Conservation (phyloP, 2,329 filamentous ascomycete genomes). For the Pseudogymnoascus sp. region DNA sequence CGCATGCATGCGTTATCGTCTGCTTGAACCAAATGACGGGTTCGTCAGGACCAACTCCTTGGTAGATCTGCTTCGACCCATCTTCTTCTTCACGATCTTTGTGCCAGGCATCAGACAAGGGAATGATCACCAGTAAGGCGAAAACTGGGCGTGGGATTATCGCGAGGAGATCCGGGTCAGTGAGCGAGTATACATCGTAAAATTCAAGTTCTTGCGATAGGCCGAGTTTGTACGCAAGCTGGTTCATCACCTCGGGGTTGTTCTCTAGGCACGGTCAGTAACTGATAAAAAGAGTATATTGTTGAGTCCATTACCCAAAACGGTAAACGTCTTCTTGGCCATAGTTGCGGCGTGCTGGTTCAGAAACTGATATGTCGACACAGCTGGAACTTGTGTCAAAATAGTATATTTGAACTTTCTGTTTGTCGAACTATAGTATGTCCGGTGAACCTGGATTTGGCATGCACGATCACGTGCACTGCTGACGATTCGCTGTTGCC, state of each 20-base stretch:
- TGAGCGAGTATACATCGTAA: constrained; percentile 87
- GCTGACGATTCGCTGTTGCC: background rate
- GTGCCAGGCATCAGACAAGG: constrained; percentile 73
- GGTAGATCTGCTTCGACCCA: constrained; percentile 52
- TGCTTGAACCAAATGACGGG: constrained; percentile 90
- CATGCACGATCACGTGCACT: background rate
- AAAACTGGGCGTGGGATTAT: constrained; percentile 82
- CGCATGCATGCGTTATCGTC: constrained; percentile 90
- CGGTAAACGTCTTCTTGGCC: background rate
- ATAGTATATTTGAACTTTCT: background rate
- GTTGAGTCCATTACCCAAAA: background rate
- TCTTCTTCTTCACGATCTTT: constrained; percentile 68
- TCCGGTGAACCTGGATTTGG: background rate
- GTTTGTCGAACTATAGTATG: background rate
- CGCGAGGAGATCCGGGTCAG: constrained; percentile 75
- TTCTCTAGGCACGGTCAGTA: constrained; percentile 21
- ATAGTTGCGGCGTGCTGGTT: background rate
- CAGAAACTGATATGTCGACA: background rate
- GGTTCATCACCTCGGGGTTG: constrained; percentile 83
- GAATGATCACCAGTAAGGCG: constrained; percentile 87
- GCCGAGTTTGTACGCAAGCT: constrained; percentile 74
- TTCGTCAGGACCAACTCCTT: constrained; percentile 57
- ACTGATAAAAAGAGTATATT: background rate
- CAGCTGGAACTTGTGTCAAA: background rate
- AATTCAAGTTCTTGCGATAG: constrained; percentile 68